A percentile compares a stretch with the other conserved stretches of the same genome.
Evolutionary conservation across 2,329 filamentous ascomycete species (phyloP).

Genomic region (Akanthomyces muscarius): DNA sequence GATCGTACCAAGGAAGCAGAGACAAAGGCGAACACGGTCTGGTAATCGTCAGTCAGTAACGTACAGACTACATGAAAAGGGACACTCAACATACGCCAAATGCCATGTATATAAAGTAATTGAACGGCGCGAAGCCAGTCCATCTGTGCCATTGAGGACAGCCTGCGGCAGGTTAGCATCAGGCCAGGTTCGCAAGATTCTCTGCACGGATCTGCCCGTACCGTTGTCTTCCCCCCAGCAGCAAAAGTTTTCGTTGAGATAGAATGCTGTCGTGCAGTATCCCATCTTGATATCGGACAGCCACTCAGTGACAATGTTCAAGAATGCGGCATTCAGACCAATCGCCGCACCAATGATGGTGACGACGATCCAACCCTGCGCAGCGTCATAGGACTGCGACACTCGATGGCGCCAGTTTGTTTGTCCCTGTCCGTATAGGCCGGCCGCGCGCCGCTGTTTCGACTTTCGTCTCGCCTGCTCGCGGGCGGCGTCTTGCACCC

Average conservation of each 20-base stretch:
- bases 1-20: conserved; percentile 81
- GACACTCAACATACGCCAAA: conserved; percentile 60
- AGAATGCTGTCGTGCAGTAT: conserved; percentile 93
- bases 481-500: conserved; percentile 94
- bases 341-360: conserved; percentile 91
- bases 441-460: conserved; percentile 66
- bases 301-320: conserved; percentile 98
- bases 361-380: conserved; percentile 96
- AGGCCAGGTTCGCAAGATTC: background rate
- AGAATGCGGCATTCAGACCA: conserved; percentile 83
- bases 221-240: conserved; percentile 93
- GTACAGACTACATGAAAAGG: background rate
- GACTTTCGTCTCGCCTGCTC: conserved; percentile 80
- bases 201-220: conserved; percentile 30
- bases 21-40: conserved; percentile 75
- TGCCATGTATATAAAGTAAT: conserved; percentile 83
- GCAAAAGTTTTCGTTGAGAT: conserved; percentile 95
- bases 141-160: conserved; percentile 87
- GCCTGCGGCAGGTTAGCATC: conserved; percentile 43
- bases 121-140: conserved; percentile 72
- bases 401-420: conserved; percentile 76
- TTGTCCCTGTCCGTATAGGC: conserved; percentile 66
- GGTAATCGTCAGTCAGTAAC: conserved; percentile 13
- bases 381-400: conserved; percentile 87
- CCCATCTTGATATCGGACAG: conserved; percentile 91